Conservation (phyloP, 2,329 filamentous ascomycete genomes). For the Claviceps paspali region DNA sequence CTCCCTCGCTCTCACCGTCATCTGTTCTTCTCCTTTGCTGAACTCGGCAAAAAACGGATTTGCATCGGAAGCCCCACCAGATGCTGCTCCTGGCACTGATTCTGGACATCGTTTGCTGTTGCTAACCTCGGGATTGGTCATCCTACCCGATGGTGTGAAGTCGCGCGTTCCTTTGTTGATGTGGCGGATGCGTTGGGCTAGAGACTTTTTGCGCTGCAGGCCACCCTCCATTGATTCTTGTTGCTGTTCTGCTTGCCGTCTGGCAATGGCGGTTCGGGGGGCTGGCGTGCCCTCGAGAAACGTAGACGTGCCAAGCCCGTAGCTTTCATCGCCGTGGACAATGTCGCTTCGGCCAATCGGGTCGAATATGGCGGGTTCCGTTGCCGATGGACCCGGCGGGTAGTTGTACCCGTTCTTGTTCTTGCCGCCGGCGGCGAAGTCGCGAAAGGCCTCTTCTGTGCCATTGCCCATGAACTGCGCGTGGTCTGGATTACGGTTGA, state of each 20-base stretch:
- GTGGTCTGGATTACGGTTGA: constrained; percentile 70
- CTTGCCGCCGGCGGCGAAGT: constrained; percentile 43
- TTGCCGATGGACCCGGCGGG: constrained; percentile 11
- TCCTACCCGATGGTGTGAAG: constrained; percentile 41
- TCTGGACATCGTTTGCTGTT: constrained; percentile 28
- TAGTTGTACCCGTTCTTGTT: constrained; percentile 14
- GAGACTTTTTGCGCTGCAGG: constrained; percentile 79
- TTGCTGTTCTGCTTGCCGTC: constrained; percentile 53
- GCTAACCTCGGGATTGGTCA: constrained; percentile 38
- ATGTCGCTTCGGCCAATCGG: constrained; percentile 51
- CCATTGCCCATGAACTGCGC: constrained; percentile 70
- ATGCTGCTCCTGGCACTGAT: constrained; percentile 17
- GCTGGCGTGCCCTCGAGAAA: constrained; percentile 91
- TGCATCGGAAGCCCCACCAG: constrained; percentile 20
- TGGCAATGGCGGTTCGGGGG: constrained; percentile 61
- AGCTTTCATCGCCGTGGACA: constrained; percentile 69
- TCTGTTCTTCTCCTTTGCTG: constrained; percentile 37
- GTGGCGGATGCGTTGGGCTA: constrained; percentile 80
- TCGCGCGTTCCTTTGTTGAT: constrained; percentile 58
- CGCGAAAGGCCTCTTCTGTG: constrained; percentile 72
- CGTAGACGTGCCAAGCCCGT: constrained; percentile 83
- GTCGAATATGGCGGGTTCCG: constrained; percentile 46
- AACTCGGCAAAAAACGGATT: constrained; percentile 83
- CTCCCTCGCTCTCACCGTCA: constrained; percentile 27
- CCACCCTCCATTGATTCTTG: constrained; percentile 43